phyloP scores from a whole-genome alignment of 306 rosid species.

The Cicer cuneatum region DNA sequence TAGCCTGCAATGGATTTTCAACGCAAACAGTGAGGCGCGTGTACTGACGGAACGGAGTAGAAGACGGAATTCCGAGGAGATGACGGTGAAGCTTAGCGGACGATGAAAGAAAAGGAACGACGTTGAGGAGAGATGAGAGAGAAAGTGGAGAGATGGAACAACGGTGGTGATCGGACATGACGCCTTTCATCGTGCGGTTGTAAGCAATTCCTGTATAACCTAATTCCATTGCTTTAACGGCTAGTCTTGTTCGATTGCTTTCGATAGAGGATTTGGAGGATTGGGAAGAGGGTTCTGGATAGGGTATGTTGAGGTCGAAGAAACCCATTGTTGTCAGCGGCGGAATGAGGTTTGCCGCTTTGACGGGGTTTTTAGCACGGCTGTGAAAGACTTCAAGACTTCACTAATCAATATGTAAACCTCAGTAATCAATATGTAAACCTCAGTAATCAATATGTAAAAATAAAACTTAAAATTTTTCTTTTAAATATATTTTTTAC shows the following conservation, averaged over 20 bases:
- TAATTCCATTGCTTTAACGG: conserved; percentile 75
- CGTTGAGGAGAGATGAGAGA: conserved; percentile 70
- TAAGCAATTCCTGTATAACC: conserved; percentile 92
- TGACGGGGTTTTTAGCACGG: background rate
- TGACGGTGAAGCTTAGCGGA: conserved; percentile 78
- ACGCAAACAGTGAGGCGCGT: conserved; percentile 78
- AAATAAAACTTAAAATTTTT: too few relatives aligned
- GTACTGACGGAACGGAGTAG: conserved; percentile 86
- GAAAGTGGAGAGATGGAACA: conserved; percentile 69
- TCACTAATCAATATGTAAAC: too few relatives aligned
- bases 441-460: too few relatives aligned
- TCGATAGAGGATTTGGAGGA: conserved; percentile 48
- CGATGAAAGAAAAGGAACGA: conserved; percentile 66
- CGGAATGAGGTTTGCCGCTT: background rate
- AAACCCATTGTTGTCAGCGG: conserved; percentile 58
- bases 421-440: too few relatives aligned
- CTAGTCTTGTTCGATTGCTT: conserved; percentile 60
- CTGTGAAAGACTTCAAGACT: background rate
- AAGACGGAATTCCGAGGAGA: conserved; percentile 58
- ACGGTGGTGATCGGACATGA: conserved; percentile 86
- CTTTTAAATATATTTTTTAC: too few relatives aligned
- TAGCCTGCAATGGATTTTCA: conserved; percentile 54
- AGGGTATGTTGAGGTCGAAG: conserved; percentile 87
- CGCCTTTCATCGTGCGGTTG: conserved; percentile 79
- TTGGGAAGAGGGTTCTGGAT: conserved; percentile 45